Evolutionary conservation across 2,329 filamentous ascomycete genomes (phyloP).

Genomic region (Sporothrix globosa): DNA sequence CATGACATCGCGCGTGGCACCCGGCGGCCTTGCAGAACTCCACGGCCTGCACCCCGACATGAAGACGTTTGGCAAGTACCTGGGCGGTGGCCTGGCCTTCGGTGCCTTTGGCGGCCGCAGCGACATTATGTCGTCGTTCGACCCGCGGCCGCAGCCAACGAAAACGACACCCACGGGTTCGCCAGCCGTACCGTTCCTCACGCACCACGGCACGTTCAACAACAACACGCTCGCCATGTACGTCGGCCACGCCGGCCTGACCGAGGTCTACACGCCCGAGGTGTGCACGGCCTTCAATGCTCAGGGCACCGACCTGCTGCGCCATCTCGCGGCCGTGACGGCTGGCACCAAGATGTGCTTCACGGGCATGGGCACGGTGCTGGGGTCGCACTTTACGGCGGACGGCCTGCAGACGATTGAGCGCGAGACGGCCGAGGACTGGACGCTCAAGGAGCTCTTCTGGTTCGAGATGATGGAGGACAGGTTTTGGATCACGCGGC

Average conservation of each 20-base stretch:
- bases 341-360: conserved; percentile 45
- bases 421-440: conserved; percentile 33
- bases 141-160: conserved; percentile 54
- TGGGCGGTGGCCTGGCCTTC: conserved; percentile 62
- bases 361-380: conserved; percentile 46
- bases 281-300: conserved; percentile 42
- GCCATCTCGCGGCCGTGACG: conserved; percentile 42
- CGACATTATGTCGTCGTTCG: conserved; percentile 73
- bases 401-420: conserved; percentile 30
- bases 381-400: conserved; percentile 45
- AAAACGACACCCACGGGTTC: background rate
- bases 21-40: conserved; percentile 57
- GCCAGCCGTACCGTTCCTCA: conserved; percentile 44
- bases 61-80: conserved; percentile 60
- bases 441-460: conserved; percentile 36
- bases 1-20: conserved; percentile 65
- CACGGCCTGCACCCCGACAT: conserved; percentile 61
- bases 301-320: conserved; percentile 42
- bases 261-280: conserved; percentile 45
- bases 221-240: conserved; percentile 67
- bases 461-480: conserved; percentile 36
- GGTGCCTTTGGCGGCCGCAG: conserved; percentile 60
- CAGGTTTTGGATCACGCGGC: conserved; percentile 35
- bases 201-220: conserved; percentile 61
- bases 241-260: conserved; percentile 52